Percentiles rank a stretch among this genome's conserved stretches.
phyloP scores from a whole-genome alignment of 2,329 filamentous ascomycete species.

The Erysiphe neolycopersici region DNA sequence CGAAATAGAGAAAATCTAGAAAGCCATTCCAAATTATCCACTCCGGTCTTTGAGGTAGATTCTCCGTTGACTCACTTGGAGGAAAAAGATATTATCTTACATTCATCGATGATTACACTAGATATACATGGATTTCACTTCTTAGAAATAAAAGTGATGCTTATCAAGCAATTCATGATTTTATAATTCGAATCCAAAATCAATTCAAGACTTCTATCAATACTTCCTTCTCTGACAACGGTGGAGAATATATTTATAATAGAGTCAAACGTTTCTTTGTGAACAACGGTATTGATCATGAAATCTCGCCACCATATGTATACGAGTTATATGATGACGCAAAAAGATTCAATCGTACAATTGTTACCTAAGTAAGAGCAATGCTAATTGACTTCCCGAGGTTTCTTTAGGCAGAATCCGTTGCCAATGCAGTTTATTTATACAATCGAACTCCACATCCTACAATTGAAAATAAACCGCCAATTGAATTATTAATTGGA shows the following conservation, averaged over 20 bases:
- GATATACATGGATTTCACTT: no score
- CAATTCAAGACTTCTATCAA: not conserved
- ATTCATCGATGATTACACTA: no score
- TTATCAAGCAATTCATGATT: no score
- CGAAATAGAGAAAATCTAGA: no score
- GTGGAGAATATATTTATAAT: not conserved
- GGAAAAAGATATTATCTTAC: no score
- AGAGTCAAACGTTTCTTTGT: not conserved
- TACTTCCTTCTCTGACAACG: not conserved
- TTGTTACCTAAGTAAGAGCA: not conserved
- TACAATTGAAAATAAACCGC: not conserved
- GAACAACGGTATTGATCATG: not conserved
- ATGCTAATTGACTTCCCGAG: not conserved
- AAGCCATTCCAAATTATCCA: no score
- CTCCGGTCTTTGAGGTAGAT: no score
- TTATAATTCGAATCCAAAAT: not conserved
- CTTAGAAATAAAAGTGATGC: no score
- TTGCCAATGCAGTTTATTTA: not conserved
- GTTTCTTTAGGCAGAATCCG: not conserved
- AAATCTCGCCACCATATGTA: not conserved
- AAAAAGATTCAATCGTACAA: not conserved
- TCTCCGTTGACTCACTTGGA: no score
- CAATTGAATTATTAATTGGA: not conserved
- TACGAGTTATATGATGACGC: not conserved
- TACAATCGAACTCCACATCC: not conserved